phyloP scores from a whole-genome alignment of 352 stramenopile genomes.

The Phytophthora nicotianae region DNA sequence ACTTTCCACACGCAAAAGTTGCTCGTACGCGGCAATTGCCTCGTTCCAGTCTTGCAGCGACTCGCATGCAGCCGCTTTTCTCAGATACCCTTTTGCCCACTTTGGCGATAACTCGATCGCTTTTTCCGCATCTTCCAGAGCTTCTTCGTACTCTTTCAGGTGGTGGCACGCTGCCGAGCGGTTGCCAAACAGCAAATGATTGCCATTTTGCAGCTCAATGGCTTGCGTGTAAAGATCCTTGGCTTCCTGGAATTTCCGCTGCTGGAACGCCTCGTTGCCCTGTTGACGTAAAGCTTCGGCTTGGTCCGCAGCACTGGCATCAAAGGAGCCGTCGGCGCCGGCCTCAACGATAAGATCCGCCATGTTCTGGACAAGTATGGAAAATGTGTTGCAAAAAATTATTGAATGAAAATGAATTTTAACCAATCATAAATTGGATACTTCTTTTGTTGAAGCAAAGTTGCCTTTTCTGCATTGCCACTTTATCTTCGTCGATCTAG shows the following conservation, averaged over 20 bases:
- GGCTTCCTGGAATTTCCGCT: slow-evolving; percentile 52
- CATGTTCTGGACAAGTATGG: slow-evolving; percentile 15
- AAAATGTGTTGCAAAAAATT: too few relatives aligned
- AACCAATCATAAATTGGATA: slow-evolving; percentile 8
- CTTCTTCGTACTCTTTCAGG: slow-evolving; percentile 69
- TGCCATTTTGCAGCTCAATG: slow-evolving; percentile 46
- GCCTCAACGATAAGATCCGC: slow-evolving; percentile 35
- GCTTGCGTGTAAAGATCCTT: slow-evolving; percentile 62
- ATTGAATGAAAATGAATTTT: slow-evolving; percentile 5
- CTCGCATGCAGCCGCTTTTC: slow-evolving; percentile 86
- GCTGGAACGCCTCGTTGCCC: slow-evolving; percentile 76
- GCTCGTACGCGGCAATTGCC: slow-evolving; percentile 79
- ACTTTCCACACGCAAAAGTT: slow-evolving; percentile 71
- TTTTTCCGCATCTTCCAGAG: slow-evolving; percentile 83
- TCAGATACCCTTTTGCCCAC: slow-evolving; percentile 94
- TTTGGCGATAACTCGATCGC: slow-evolving; percentile 79
- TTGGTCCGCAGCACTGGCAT: slow-evolving; percentile 18
- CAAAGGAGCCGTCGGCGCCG: slow-evolving; percentile 45
- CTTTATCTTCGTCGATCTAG: slow-evolving; percentile 6
- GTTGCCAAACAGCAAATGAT: slow-evolving; percentile 87
- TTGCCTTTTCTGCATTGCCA: slow-evolving; percentile 1
- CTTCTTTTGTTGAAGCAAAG: slow-evolving; percentile 4
- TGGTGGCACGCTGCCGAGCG: slow-evolving; percentile 83
- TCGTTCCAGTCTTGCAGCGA: slow-evolving; percentile 56
- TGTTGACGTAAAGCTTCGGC: slow-evolving; percentile 53